These are phyloP conservation scores for Fusarium graminum DNA, from an alignment of 2,329 filamentous ascomycete species.

Conservation along the genomic window DNA sequence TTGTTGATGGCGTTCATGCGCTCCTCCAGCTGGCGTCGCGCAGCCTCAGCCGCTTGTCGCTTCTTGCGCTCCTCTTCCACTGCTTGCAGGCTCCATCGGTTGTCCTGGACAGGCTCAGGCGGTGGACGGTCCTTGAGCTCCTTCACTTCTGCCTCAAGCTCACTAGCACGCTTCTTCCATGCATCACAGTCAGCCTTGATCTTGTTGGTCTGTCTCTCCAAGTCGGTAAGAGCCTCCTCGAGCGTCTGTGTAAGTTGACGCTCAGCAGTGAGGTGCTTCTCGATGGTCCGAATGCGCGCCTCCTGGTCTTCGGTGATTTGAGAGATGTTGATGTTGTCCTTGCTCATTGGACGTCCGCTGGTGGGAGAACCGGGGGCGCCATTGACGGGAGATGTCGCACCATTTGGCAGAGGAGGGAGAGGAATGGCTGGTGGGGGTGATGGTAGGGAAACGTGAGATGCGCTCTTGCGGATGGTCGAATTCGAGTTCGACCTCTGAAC, in stretches of 20 bases:
- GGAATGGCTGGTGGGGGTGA: slow-evolving; percentile 96
- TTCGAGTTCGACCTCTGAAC: slow-evolving; percentile 71
- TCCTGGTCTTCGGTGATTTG: slow-evolving; percentile 96
- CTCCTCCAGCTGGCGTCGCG: slow-evolving; percentile 89
- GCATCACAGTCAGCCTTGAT: slow-evolving; percentile 89
- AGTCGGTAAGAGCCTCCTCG: slow-evolving; percentile 93
- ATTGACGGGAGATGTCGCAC: slow-evolving; percentile 63
- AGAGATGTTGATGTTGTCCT: slow-evolving; percentile 74
- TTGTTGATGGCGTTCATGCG: slow-evolving; percentile 91
- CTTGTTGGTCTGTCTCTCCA: slow-evolving; percentile 92
- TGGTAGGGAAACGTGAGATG: slow-evolving; percentile 84
- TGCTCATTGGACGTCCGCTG: slow-evolving; percentile 80
- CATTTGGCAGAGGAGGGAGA: slow-evolving; percentile 86
- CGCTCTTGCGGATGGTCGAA: slow-evolving; percentile 85
- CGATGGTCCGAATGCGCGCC: slow-evolving; percentile 91
- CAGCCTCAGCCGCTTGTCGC: slow-evolving; percentile 88
- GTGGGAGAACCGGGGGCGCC: slow-evolving; percentile 62
- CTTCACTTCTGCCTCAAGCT: slow-evolving; percentile 79
- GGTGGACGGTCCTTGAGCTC: slow-evolving; percentile 68
- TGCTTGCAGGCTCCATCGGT: slow-evolving; percentile 81
- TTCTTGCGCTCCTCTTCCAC: slow-evolving; percentile 98
- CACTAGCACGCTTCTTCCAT: slow-evolving; percentile 87
- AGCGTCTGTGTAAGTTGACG: slow-evolving; percentile 95
- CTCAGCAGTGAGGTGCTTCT: slow-evolving; percentile 96
- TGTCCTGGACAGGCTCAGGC: slow-evolving; percentile 64